phyloP scores from a whole-genome alignment of 495 filamentous ascomycete species.

The Tuber indicum region DNA sequence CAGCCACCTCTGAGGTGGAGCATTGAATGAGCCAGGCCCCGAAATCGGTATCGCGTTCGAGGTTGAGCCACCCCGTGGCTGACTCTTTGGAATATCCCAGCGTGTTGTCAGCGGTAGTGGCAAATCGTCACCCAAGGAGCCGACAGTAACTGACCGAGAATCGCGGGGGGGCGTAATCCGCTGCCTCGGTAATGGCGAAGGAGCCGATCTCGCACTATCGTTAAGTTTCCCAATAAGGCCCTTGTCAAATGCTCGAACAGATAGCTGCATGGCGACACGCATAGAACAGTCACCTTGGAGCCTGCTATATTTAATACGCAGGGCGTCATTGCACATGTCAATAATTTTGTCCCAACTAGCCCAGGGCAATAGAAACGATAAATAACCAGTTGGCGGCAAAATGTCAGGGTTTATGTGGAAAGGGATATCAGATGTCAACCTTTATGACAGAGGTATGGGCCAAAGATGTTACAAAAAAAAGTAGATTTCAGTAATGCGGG shows the following conservation, averaged over 20 bases:
- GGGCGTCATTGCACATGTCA: constrained; percentile 31
- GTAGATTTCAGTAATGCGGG: constrained; percentile 29
- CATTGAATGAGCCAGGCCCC: constrained; percentile 27
- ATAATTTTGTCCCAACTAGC: constrained; percentile 19
- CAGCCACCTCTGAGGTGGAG: constrained; percentile 35
- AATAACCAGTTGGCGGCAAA: constrained; percentile 16
- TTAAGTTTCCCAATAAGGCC: constrained; percentile 38
- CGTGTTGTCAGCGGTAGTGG: constrained; percentile 23
- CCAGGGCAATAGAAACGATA: not conserved
- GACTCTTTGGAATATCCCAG: constrained; percentile 27
- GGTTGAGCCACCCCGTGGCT: constrained; percentile 19
- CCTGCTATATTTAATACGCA: constrained; percentile 27
- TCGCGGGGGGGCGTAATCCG: constrained; percentile 25
- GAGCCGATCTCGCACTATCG: constrained; percentile 34
- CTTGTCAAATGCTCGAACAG: constrained; percentile 34
- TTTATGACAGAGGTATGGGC: constrained; percentile 15
- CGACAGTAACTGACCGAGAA: constrained; percentile 23
- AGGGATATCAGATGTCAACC: constrained; percentile 29
- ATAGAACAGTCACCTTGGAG: constrained; percentile 32
- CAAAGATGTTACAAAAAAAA: constrained; percentile 33
- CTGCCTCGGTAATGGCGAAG: constrained; percentile 27
- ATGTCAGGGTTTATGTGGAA: constrained; percentile 14
- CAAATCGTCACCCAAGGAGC: constrained; percentile 18
- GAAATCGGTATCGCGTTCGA: constrained; percentile 37
- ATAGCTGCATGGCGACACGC: constrained; percentile 29